Evolutionary conservation across 805 yeast species (phyloP).

Genomic region (Spathaspora hagerdaliae): DNA sequence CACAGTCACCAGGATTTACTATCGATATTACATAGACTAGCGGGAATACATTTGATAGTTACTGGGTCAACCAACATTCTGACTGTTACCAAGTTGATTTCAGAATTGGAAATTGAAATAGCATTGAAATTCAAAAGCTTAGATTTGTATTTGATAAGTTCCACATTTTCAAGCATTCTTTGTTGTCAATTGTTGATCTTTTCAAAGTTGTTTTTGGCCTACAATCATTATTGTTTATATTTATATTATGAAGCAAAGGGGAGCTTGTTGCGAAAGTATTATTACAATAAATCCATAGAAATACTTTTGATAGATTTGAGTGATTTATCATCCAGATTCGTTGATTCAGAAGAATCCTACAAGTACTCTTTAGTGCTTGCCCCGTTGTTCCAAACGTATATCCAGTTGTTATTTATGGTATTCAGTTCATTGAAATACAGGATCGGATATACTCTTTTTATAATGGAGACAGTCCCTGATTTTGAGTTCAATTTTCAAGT

Average conservation of each 20-base stretch:
- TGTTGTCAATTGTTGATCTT: background rate
- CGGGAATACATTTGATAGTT: background rate
- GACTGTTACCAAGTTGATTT: background rate
- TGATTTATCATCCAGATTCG: too few species aligned
- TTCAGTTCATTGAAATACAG: background rate
- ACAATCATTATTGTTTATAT: slow-evolving; percentile 1
- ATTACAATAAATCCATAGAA: background rate
- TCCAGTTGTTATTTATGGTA: background rate
- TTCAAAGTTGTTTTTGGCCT: slow-evolving; percentile 1
- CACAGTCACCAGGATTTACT: background rate
- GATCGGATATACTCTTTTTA: background rate
- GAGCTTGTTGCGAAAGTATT: background rate
- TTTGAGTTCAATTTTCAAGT: background rate
- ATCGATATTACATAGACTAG: background rate
- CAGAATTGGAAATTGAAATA: slow-evolving; percentile 1
- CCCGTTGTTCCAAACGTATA: background rate
- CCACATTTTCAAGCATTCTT: background rate
- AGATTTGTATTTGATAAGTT: background rate
- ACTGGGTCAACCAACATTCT: slow-evolving; percentile 1
- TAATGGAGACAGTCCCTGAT: background rate
- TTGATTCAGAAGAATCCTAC: too few species aligned
- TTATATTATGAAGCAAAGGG: slow-evolving; percentile 1
- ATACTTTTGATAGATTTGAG: background rate
- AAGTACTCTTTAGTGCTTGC: background rate
- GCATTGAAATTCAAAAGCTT: slow-evolving; percentile 1